A percentile compares a stretch with the other conserved stretches of the same genome.
These are phyloP conservation scores for Saitozyma sp. DNA, from an alignment of 768 basidiomycete genomes.

Conservation along the genomic window DNA sequence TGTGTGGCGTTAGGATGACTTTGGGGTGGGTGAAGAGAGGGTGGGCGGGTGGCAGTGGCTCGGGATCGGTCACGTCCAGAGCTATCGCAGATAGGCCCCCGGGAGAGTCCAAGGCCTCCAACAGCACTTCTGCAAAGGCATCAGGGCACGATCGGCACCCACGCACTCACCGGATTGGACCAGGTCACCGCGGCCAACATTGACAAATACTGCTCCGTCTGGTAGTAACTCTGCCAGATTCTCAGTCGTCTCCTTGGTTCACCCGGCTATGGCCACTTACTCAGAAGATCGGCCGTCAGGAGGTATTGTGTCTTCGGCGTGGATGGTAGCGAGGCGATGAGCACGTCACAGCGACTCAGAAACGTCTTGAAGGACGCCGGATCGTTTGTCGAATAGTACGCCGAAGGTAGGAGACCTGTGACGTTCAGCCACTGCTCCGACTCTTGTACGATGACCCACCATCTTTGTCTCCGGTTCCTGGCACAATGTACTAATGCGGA, in stretches of 20 bases:
- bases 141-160: slow-evolving; percentile 23
- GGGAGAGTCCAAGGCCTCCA: slow-evolving; percentile 14
- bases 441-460: slow-evolving; percentile 25
- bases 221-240: slow-evolving; percentile 29
- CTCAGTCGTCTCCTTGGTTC: too few species aligned
- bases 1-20: slow-evolving; percentile 53
- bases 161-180: too few species aligned
- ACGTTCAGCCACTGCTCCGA: not conserved
- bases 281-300: slow-evolving; percentile 35
- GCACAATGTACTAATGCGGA: slow-evolving; percentile 37
- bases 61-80: slow-evolving; percentile 54
- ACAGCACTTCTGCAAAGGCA: slow-evolving; percentile 33
- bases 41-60: slow-evolving; percentile 51
- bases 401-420: slow-evolving; percentile 43
- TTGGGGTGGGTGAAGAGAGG: slow-evolving; percentile 49
- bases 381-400: slow-evolving; percentile 45
- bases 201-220: slow-evolving; percentile 49
- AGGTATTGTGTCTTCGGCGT: slow-evolving; percentile 40
- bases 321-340: slow-evolving; percentile 50
- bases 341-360: slow-evolving; percentile 42
- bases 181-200: slow-evolving; percentile 51
- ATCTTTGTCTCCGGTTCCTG: slow-evolving; percentile 49
- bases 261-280: slow-evolving; percentile 28
- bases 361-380: slow-evolving; percentile 43
- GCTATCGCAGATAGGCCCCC: slow-evolving; percentile 33